Conservation (phyloP, 2,329 filamentous ascomycete species). For the Monosporascus sp. region DNA sequence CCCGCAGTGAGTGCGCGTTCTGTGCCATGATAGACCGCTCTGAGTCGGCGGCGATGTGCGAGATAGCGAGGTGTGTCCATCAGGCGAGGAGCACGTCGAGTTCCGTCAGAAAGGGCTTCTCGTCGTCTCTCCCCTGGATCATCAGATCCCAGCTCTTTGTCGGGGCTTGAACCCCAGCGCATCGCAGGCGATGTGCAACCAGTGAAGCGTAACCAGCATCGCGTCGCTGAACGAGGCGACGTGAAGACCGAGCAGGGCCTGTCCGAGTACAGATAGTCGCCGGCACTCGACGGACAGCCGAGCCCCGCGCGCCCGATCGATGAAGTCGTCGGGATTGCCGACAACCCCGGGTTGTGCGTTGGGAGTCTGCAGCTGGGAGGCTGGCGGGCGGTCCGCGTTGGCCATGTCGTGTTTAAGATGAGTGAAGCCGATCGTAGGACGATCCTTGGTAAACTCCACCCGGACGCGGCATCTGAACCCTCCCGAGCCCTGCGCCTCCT, state of each 20-base stretch:
- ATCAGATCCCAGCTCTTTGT: constrained; percentile 36
- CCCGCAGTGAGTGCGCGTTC: constrained; percentile 27
- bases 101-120: constrained; percentile 29
- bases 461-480: constrained; percentile 39
- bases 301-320: constrained; percentile 12
- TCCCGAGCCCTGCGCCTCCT: constrained; percentile 10
- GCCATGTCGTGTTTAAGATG: constrained; percentile 24
- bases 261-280: too few species aligned
- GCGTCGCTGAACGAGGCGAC: too few species aligned
- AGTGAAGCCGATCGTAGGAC: constrained; percentile 27
- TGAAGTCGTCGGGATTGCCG: constrained; percentile 18
- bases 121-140: constrained; percentile 28
- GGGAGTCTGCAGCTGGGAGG: constrained; percentile 22
- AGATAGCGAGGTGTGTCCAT: constrained; percentile 25
- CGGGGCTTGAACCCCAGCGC: constrained; percentile 32
- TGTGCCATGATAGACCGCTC: constrained; percentile 23
- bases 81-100: constrained; percentile 34
- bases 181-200: constrained; percentile 36
- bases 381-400: constrained; percentile 29
- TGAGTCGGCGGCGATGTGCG: constrained; percentile 16
- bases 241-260: too few species aligned
- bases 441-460: constrained; percentile 24
- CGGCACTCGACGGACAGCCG: constrained; percentile 19
- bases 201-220: constrained; percentile 35
- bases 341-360: constrained; percentile 18